Conservation (phyloP, 805 yeast genomes). For the Cyberlindnera americana region DNA sequence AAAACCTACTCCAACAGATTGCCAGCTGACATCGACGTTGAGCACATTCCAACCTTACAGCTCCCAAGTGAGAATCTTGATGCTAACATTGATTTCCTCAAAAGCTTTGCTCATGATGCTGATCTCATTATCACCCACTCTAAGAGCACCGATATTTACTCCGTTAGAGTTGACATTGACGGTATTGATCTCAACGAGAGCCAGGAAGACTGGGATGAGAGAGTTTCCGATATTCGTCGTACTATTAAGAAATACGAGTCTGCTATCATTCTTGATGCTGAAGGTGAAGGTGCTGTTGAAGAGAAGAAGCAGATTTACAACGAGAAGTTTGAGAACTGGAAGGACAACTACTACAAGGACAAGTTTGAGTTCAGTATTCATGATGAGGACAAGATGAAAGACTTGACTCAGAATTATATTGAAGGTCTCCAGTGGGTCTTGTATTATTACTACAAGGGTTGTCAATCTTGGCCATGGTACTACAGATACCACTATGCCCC, state of each 20-base stretch:
- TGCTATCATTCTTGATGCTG: slow-evolving; percentile 51
- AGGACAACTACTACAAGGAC: slow-evolving; percentile 76
- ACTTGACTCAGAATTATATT: slow-evolving; percentile 72
- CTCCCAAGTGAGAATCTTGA: slow-evolving; percentile 41
- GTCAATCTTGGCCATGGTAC: slow-evolving; percentile 96
- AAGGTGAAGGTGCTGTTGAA: slow-evolving; percentile 48
- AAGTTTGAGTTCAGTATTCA: slow-evolving; percentile 65
- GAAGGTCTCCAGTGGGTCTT: slow-evolving; percentile 98
- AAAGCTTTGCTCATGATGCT: slow-evolving; percentile 59
- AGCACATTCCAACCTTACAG: slow-evolving; percentile 39
- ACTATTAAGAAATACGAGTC: slow-evolving; percentile 62
- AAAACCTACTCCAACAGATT: slow-evolving; percentile 31
- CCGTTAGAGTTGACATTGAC: slow-evolving; percentile 64
- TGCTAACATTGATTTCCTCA: slow-evolving; percentile 56
- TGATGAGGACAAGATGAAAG: slow-evolving; percentile 56
- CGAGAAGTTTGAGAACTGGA: slow-evolving; percentile 76
- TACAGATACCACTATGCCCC: slow-evolving; percentile 90
- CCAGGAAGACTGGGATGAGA: slow-evolving; percentile 57
- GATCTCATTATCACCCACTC: slow-evolving; percentile 68
- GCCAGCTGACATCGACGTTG: slow-evolving; percentile 27
- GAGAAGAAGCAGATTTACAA: slow-evolving; percentile 62
- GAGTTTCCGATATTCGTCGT: slow-evolving; percentile 49
- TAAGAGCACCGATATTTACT: slow-evolving; percentile 49
- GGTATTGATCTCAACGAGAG: slow-evolving; percentile 68
- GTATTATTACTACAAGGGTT: slow-evolving; percentile 84